Evolutionary conservation across 2,329 filamentous ascomycete species (phyloP), one percentile per base, ranked within the genome.

Genomic region (Graphilbum sp.): DNA sequence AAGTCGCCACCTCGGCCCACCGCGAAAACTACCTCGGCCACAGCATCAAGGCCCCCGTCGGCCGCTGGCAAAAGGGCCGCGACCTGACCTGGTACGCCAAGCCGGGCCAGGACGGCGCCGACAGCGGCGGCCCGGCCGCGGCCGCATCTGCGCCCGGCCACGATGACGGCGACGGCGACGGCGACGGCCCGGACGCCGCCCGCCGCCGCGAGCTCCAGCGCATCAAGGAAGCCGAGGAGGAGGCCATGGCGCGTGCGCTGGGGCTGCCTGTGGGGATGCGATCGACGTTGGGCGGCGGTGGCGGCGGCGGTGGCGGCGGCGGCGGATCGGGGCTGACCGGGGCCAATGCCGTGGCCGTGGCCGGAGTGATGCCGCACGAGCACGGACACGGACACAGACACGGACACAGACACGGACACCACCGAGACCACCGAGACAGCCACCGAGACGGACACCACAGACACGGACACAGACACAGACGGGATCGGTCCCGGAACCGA

Each of bases 1-100:
- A 95, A 49, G 88, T 98, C 53, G 79, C 88, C 55, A 75, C 67
- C 46, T 92, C 86, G 36, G 63, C 71, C 18, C 87, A 94, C 52
- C 86, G 90, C 57, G 87, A 98, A 58, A 94, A 78, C 51, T 79
- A 75, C 56, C 79, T 95, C 8, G 87, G 87, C 37, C 87, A 95
- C 62, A 90, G 82, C 42, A 61, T 95, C 41, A 94, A 88, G 66
- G 87, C 87, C 0, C 84, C 87, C 0, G 86, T 94, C 4, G 87
- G 87, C 8, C 79, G 87, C 47, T 95, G 87, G 87, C 83, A 90
- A 51, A 77, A 88, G 53, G 77, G 79, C 8, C 76, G 75, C 42
- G 71, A 75, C 39, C 59, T 79, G 9, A 66, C 61, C 41, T 79
- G 74, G 74, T 79, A 79, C 48, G 69, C 72, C 32, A 78, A 74